Conservation (phyloP, 495 filamentous ascomycete genomes). For the Hypoxylon crocopeplum region DNA sequence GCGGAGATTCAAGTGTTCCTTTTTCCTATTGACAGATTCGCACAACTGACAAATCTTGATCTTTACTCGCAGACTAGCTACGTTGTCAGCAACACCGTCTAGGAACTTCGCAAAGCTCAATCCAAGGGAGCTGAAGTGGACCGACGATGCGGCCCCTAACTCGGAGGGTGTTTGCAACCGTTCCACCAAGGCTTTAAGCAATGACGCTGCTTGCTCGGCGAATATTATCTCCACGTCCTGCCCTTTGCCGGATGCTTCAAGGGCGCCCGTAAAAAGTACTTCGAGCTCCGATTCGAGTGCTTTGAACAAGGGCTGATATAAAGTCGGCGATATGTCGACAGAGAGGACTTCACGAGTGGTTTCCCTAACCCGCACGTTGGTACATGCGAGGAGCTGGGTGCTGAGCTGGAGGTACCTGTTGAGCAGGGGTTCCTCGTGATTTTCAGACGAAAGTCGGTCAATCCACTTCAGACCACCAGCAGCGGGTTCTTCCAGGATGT, state of each 20-base stretch:
- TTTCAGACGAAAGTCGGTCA: conserved; percentile 63
- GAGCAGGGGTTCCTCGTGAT: conserved; percentile 63
- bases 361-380: conserved; percentile 66
- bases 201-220: conserved; percentile 67
- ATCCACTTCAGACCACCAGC: conserved; percentile 67
- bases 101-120: conserved; percentile 68
- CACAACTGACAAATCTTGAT: conserved; percentile 71
- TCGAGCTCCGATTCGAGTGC: conserved; percentile 67
- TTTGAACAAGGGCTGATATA: conserved; percentile 67
- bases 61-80: conserved; percentile 63
- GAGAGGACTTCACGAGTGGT: conserved; percentile 68
- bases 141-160: conserved; percentile 59
- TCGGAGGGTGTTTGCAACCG: conserved; percentile 65
- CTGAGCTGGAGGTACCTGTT: conserved; percentile 65
- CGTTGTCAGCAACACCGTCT: conserved; percentile 58
- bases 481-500: conserved; percentile 60
- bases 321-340: conserved; percentile 62
- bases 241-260: conserved; percentile 56
- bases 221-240: conserved; percentile 67
- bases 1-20: conserved; percentile 68
- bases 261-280: conserved; percentile 59
- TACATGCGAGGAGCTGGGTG: conserved; percentile 66
- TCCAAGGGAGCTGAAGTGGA: conserved; percentile 65
- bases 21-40: conserved; percentile 67
- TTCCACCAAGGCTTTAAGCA: conserved; percentile 67